Conservation (phyloP, 2,329 filamentous ascomycete species). For the Colletotrichum liaoningense region DNA sequence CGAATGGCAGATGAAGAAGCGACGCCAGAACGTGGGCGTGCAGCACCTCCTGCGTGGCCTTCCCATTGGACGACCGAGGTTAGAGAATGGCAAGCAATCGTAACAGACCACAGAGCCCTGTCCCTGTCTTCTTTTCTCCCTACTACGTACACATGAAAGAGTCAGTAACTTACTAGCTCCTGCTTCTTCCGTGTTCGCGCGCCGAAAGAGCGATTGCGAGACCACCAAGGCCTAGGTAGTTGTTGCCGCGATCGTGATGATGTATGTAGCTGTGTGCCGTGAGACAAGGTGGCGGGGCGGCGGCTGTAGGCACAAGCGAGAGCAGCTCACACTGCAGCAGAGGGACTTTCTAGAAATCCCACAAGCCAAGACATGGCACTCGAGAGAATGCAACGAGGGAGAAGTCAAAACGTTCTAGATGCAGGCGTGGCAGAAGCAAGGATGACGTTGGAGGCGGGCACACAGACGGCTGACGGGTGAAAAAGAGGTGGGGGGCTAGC, state of each 20-base stretch:
- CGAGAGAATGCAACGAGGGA: not conserved
- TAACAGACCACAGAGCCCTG: not conserved
- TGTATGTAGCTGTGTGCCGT: not conserved
- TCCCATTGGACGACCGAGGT: slow-evolving; percentile 12
- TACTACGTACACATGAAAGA: not conserved
- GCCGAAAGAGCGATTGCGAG: not conserved
- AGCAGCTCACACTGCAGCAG: not conserved
- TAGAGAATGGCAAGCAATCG: not conserved
- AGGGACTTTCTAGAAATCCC: not conserved
- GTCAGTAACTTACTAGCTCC: not conserved
- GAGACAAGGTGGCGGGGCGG: not conserved
- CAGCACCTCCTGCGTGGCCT: not conserved
- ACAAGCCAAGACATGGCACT: not conserved
- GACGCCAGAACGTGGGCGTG: not conserved
- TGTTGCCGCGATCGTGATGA: not conserved
- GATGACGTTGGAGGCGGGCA: slow-evolving; percentile 12
- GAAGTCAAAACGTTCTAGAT: not conserved
- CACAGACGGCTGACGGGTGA: not conserved
- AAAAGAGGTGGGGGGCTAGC: not conserved
- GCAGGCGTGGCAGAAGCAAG: not conserved
- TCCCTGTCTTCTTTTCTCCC: slow-evolving; percentile 1
- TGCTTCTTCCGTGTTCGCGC: not conserved
- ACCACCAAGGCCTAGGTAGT: too few species aligned
- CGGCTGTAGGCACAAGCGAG: not conserved
- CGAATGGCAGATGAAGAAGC: slow-evolving; percentile 3